phyloP scores from a whole-genome alignment of 768 basidiomycete species.

The Agaricus sinodeliciosus region DNA sequence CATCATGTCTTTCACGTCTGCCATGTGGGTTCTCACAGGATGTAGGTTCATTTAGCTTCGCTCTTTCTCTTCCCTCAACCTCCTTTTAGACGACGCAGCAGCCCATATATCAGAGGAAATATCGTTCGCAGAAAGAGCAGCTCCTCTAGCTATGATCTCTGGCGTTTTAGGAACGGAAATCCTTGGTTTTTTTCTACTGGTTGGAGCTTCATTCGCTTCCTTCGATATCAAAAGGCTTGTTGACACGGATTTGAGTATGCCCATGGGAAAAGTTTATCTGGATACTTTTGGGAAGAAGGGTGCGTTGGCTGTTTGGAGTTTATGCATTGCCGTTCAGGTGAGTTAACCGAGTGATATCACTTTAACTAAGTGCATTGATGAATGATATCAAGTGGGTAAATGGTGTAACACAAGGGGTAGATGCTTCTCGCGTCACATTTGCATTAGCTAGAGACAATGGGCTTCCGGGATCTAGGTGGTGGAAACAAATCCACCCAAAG shows the following conservation, averaged over 20 bases:
- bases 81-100: slow-evolving; percentile 49
- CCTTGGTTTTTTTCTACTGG: slow-evolving; percentile 47
- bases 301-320: slow-evolving; percentile 56
- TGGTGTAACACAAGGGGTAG: slow-evolving; percentile 58
- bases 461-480: slow-evolving; percentile 29
- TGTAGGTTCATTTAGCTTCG: slow-evolving; percentile 30
- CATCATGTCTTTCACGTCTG: slow-evolving; percentile 51
- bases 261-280: slow-evolving; percentile 56
- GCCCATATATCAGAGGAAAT: slow-evolving; percentile 63
- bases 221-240: slow-evolving; percentile 41
- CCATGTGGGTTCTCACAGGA: slow-evolving; percentile 63
- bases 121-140: slow-evolving; percentile 45
- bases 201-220: slow-evolving; percentile 53
- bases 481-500: slow-evolving; percentile 24
- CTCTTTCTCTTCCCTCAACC: not conserved
- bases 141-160: slow-evolving; percentile 52
- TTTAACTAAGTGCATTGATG: not conserved
- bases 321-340: slow-evolving; percentile 38
- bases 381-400: slow-evolving; percentile 41
- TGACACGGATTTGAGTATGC: slow-evolving; percentile 38
- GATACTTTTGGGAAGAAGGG: slow-evolving; percentile 50
- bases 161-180: slow-evolving; percentile 46
- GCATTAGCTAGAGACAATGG: slow-evolving; percentile 46
- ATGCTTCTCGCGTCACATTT: slow-evolving; percentile 59
- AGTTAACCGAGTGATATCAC: not conserved